These are phyloP conservation scores for Calonectria pauciramosa DNA, from an alignment of 2,329 filamentous ascomycete genomes.

Conservation along the genomic window DNA sequence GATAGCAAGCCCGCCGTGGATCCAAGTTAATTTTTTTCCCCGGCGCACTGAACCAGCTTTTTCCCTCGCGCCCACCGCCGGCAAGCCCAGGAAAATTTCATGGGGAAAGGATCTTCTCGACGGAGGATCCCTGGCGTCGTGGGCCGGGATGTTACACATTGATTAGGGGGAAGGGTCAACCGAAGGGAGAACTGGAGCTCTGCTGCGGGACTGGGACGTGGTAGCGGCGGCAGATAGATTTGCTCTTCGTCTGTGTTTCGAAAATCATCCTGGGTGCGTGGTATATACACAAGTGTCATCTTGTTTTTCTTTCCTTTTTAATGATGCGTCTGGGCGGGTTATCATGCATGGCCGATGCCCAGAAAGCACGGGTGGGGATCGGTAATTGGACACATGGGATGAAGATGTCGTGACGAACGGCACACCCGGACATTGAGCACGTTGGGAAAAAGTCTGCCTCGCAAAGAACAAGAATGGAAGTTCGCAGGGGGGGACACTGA, in stretches of 20 bases:
- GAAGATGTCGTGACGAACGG: not conserved
- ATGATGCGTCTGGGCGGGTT: conserved; percentile 11
- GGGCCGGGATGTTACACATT: conserved; percentile 1
- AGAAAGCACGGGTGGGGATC: not conserved
- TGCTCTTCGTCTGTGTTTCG: not conserved
- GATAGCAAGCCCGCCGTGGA: not conserved
- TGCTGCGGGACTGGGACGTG: not conserved
- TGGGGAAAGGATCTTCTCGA: not conserved
- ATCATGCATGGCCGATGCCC: conserved; percentile 8
- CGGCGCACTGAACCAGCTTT: not conserved
- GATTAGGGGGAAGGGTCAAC: not conserved
- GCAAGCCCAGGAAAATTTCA: not conserved
- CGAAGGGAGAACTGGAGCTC: not conserved
- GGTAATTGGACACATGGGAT: not conserved
- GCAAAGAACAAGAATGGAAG: conserved; percentile 3
- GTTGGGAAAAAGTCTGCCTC: not conserved
- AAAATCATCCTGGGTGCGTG: conserved; percentile 6
- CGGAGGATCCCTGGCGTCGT: conserved; percentile 8
- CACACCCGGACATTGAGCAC: not conserved
- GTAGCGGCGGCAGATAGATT: not conserved
- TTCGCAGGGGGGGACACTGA: not conserved
- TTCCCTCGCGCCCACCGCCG: not conserved
- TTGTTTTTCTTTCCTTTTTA: not conserved
- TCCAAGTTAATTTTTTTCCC: conserved; percentile 17
- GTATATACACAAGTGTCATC: not conserved